Conservation (phyloP, 345 rosid genomes). For the Populus deltoides region DNA sequence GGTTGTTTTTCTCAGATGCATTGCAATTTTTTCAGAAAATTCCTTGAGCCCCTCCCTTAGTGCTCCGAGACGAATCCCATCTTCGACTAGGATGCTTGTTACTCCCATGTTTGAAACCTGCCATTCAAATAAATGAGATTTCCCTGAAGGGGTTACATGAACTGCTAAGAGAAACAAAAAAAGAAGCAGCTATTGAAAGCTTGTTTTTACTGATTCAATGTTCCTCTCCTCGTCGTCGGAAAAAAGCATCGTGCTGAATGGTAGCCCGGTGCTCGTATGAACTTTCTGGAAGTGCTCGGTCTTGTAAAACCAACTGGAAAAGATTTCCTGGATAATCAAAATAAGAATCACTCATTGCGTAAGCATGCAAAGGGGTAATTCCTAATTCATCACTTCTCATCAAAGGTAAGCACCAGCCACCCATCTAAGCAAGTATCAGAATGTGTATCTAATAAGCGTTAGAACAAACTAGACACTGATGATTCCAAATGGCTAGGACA, state of each 20-base stretch:
- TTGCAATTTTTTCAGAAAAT: slow-evolving; percentile 46
- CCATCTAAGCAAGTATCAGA: no score
- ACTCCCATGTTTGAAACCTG: slow-evolving; percentile 49
- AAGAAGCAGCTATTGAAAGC: no score
- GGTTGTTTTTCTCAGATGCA: slow-evolving; percentile 55
- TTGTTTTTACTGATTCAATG: slow-evolving; percentile 26
- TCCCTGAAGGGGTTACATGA: background rate
- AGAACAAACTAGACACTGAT: no score
- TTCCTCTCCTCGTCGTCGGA: slow-evolving; percentile 51
- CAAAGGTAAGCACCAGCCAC: no score
- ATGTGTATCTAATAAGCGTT: no score
- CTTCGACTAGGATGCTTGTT: slow-evolving; percentile 23
- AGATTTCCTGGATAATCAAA: slow-evolving; percentile 33
- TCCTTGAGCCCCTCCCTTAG: slow-evolving; percentile 65
- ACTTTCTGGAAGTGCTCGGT: slow-evolving; percentile 47
- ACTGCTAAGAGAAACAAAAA: background rate
- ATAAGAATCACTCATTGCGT: background rate
- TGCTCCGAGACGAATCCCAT: slow-evolving; percentile 77
- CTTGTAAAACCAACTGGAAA: slow-evolving; percentile 45
- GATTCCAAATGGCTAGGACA: no score
- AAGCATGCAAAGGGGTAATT: background rate
- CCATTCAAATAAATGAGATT: background rate
- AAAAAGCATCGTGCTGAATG: slow-evolving; percentile 46
- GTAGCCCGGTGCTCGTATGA: slow-evolving; percentile 33
- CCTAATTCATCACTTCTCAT: no score